A percentile compares a stretch with the other conserved stretches of the same genome.
Conservation (phyloP, 2,329 filamentous ascomycete genomes). For the Penicillium sp. region DNA sequence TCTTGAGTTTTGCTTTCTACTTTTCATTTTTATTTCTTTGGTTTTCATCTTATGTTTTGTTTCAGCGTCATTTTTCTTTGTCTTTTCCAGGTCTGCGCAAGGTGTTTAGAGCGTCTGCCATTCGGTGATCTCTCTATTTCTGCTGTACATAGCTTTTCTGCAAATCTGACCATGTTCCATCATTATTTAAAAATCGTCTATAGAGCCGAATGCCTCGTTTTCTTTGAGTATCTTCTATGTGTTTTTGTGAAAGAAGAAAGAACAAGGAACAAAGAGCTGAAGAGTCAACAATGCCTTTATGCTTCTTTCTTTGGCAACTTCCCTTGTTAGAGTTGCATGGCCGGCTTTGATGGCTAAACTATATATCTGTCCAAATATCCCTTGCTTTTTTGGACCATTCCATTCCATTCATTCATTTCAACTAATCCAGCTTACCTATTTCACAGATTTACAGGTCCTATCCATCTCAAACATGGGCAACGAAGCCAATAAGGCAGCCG, state of each 20-base stretch:
- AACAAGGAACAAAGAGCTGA: neutral
- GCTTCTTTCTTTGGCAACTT: neutral
- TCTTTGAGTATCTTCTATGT: neutral
- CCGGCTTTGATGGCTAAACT: neutral
- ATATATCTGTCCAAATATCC: neutral
- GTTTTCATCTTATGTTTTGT: neutral
- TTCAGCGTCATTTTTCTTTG: conserved; percentile 12
- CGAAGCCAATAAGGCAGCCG: neutral
- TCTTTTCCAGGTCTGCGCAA: conserved; percentile 7
- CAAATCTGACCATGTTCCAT: conserved; percentile 1
- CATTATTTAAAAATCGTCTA: neutral
- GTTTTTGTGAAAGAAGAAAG: neutral
- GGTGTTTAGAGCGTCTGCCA: conserved; percentile 21
- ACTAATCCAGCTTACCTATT: neutral
- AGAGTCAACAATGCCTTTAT: neutral
- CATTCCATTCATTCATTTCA: neutral
- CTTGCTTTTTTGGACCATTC: neutral
- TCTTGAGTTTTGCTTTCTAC: conserved; percentile 3
- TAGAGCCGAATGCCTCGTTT: neutral
- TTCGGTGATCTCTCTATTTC: conserved; percentile 11
- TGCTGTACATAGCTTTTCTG: conserved; percentile 14
- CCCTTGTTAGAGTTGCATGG: neutral
- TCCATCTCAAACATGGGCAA: neutral
- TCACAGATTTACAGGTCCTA: neutral
- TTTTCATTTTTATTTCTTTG: neutral